Percentiles rank a stretch among this genome's conserved stretches.
These are phyloP conservation scores for Fusarium sp. DNA, from an alignment of 2,329 filamentous ascomycete species.

Conservation along the genomic window DNA sequence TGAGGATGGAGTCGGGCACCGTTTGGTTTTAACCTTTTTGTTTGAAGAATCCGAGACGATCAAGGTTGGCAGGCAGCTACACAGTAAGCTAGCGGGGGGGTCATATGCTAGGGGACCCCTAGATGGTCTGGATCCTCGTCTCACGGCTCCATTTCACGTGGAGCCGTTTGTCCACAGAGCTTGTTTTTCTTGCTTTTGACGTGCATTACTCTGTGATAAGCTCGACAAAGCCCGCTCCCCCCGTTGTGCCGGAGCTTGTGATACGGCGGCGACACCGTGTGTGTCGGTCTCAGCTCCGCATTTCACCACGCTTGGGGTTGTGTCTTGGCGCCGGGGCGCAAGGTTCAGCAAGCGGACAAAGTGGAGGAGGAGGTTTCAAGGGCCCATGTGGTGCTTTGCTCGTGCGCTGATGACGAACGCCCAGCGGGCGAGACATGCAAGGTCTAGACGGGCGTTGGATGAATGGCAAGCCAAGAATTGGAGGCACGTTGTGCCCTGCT, in stretches of 20 bases:
- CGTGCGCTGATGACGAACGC: neutral
- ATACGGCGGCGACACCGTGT: neutral
- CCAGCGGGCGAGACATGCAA: neutral
- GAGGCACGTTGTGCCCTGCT: neutral
- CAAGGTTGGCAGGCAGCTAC: neutral
- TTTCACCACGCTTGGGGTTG: neutral
- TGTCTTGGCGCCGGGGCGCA: neutral
- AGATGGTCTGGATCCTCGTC: neutral
- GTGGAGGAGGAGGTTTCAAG: neutral
- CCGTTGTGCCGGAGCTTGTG: neutral
- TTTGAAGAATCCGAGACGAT: neutral
- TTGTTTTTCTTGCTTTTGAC: conserved; percentile 1
- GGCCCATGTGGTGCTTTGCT: neutral
- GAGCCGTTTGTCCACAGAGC: neutral
- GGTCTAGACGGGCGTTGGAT: neutral
- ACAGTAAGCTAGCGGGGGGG: neutral
- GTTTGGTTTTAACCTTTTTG: conserved; percentile 4
- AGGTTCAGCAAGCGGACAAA: neutral
- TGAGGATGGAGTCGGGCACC: neutral
- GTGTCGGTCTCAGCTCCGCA: neutral
- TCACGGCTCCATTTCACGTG: neutral
- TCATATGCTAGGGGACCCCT: conserved; percentile 7
- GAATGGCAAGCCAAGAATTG: neutral
- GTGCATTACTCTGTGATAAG: neutral
- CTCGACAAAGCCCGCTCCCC: neutral